These are phyloP conservation scores for Gleditsia sinensis DNA, from an alignment of 306 rosid species.

Conservation along the genomic window DNA sequence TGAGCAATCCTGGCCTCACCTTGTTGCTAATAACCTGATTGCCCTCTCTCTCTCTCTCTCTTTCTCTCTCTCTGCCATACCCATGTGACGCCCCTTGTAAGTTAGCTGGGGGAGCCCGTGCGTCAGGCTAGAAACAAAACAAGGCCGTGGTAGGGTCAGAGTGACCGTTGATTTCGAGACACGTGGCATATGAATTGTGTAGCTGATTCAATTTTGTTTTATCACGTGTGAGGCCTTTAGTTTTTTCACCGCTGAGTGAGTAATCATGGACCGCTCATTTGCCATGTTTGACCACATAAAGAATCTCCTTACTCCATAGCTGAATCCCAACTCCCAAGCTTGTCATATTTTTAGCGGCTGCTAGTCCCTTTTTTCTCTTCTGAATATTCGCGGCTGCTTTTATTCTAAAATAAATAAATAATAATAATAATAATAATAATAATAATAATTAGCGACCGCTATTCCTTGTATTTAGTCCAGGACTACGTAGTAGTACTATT, in stretches of 20 bases:
- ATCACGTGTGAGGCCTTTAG: background rate
- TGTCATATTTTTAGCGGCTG: slow-evolving; percentile 31
- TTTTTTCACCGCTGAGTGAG: slow-evolving; percentile 25
- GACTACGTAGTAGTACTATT: too few relatives aligned
- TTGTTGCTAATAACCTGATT: slow-evolving; percentile 50
- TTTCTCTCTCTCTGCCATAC: background rate
- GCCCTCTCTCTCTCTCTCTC: slow-evolving; percentile 1
- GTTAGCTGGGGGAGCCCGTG: slow-evolving; percentile 23
- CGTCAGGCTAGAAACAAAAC: slow-evolving; percentile 26
- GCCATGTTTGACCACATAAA: background rate
- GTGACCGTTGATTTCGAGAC: slow-evolving; percentile 38
- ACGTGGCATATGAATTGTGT: slow-evolving; percentile 44
- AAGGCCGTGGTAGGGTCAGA: background rate
- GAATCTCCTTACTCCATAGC: background rate
- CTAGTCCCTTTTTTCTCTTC: too few relatives aligned
- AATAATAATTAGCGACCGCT: too few relatives aligned
- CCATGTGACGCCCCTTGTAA: slow-evolving; percentile 32
- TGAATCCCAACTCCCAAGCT: background rate
- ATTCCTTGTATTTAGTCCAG: too few relatives aligned
- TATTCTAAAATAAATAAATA: too few relatives aligned
- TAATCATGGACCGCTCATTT: background rate
- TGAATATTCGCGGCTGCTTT: too few relatives aligned
- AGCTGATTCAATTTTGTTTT: slow-evolving; percentile 59
- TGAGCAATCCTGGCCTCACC: slow-evolving; percentile 57
- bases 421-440: too few relatives aligned